Base-by-base conservation (phyloP, 2,329 filamentous ascomycete genomes). In the Pseudocercospora ulei region DNA sequence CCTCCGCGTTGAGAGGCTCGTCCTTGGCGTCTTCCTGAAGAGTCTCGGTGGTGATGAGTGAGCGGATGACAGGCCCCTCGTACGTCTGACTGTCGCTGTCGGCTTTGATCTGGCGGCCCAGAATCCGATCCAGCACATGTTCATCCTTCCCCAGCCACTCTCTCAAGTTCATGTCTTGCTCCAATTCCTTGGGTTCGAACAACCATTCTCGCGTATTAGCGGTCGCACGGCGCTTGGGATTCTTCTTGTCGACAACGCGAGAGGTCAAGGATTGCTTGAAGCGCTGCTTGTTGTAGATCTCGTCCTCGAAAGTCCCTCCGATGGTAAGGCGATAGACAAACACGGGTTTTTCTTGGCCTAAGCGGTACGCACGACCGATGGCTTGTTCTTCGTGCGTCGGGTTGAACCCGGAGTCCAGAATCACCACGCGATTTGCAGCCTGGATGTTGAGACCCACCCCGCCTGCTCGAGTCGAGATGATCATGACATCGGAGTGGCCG, bases 351-450 rank as follows among this genome's bases (percentile, higher is more conserved):
- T 64, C 66, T 59, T 95, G 87, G 0, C 86, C 85, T 20, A 95
- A 73, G 1, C 87, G 82, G 60, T 90, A 94, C 0, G 83, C 80
- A 37, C 87, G 73, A 1, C 85, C 87, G 35, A 94, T 75, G 1
- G 87, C 87, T 61, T 95, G 87, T 53, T 86, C 79, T 59, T 94
- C 87, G 56, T 78, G 70, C 3, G 77, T 72, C 0, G 87, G 87
- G 47, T 87, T 90, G 63, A 78, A 94, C 44, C 71, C 69, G 54
- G 81, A 84, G 57, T 95, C 87, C 39, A 92, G 81, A 12, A 95
- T 80, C 12, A 95, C 72, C 1, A 94, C 82, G 12, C 87, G 75
- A 56, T 86, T 94, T 1, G 87, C 87, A 1, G 80, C 78, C 25
- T 75, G 74, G 7, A 95, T 80, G 48, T 95, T 95, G 34, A 94